Conservation (phyloP, 352 stramenopile genomes). For the Albugo laibachii region DNA sequence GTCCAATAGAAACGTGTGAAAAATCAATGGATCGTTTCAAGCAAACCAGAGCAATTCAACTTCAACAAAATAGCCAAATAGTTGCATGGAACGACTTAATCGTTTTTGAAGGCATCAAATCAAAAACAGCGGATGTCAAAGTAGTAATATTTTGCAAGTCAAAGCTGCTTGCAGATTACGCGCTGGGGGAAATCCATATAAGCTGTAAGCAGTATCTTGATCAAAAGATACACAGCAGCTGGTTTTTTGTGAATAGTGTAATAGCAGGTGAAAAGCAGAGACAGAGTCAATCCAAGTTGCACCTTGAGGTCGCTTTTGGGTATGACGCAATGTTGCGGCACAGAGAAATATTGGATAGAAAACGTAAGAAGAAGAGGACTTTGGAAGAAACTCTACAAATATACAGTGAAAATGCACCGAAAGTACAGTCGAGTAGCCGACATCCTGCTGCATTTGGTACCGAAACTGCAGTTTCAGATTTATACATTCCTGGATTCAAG, state of each 20-base stretch:
- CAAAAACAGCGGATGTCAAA: constrained; percentile 41
- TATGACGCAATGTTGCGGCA: constrained; percentile 22
- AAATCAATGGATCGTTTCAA: constrained; percentile 23
- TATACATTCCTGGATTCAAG: constrained; percentile 60
- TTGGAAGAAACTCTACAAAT: constrained; percentile 39
- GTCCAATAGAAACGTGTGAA: constrained; percentile 35
- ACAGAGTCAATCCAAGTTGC: no score
- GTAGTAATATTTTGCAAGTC: constrained; percentile 31
- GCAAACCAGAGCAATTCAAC: constrained; percentile 51
- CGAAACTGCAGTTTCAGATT: constrained; percentile 19
- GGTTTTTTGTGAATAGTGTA: constrained; percentile 26
- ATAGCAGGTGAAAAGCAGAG: background rate
- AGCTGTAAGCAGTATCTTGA: constrained; percentile 28
- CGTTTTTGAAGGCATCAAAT: constrained; percentile 44
- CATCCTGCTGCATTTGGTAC: constrained; percentile 56
- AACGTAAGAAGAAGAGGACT: constrained; percentile 32
- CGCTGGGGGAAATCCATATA: constrained; percentile 44
- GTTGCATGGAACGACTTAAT: constrained; percentile 31
- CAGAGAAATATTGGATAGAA: constrained; percentile 16
- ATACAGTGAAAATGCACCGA: constrained; percentile 30
- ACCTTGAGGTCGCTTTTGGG: constrained; percentile 22
- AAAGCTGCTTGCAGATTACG: constrained; percentile 37
- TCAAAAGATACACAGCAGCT: constrained; percentile 29
- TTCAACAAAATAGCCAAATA: constrained; percentile 18
- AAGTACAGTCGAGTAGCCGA: constrained; percentile 21